Conservation (phyloP, 179 eudicot species). For the Silene coronaria region DNA sequence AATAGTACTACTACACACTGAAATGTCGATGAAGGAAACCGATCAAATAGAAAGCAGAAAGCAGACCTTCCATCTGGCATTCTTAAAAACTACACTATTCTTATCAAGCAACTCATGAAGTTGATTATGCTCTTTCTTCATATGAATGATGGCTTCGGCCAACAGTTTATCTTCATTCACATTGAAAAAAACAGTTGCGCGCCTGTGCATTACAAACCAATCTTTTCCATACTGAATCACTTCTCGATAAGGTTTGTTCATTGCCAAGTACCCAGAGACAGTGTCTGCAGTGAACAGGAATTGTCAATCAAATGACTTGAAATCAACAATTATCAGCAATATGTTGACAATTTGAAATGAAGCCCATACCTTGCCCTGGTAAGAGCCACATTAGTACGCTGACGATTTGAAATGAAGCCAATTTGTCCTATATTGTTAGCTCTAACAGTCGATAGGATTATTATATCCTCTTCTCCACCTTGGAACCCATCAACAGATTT, state of each 20-base stretch:
- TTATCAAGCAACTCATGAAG: conserved; percentile 57
- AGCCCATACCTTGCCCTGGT: conserved; percentile 77
- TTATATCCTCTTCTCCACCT: conserved; percentile 69
- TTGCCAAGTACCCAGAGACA: conserved; percentile 73
- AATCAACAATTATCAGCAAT: no score
- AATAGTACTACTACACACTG: no score
- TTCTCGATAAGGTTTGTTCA: conserved; percentile 39
- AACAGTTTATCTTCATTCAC: conserved; percentile 52
- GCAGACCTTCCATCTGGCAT: conserved; percentile 67
- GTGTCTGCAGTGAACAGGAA: conserved; percentile 21
- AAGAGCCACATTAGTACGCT: conserved; percentile 62
- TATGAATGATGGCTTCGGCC: conserved; percentile 41
- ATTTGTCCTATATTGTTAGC: conserved; percentile 43
- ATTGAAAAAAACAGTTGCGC: conserved; percentile 50
- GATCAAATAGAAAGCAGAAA: neutral
- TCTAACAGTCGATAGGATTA: conserved; percentile 72
- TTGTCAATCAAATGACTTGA: neutral
- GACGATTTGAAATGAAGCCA: conserved; percentile 50
- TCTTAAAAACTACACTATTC: conserved; percentile 46
- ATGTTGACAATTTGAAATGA: no score
- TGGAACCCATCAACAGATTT: conserved; percentile 81
- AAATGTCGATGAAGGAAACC: neutral
- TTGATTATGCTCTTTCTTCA: conserved; percentile 57
- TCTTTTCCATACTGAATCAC: conserved; percentile 47
- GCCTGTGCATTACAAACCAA: conserved; percentile 49